phyloP scores from a whole-genome alignment of 768 basidiomycete species.

The Crassisporium funariophilum region DNA sequence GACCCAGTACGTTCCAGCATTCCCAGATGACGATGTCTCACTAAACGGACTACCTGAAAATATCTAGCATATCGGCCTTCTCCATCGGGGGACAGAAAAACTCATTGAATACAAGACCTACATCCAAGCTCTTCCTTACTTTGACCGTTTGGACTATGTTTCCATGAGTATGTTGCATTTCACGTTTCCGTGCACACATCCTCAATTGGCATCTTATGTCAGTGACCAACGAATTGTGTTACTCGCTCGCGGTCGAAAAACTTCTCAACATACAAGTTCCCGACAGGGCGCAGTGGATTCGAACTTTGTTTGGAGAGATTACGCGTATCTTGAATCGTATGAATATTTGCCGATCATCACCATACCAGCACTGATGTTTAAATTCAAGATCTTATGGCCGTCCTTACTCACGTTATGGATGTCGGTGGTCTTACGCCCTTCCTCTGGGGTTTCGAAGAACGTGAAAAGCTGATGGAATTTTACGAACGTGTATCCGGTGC shows the following conservation, averaged over 20 bases:
- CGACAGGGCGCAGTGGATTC: constrained; percentile 97
- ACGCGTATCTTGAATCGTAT: constrained; percentile 92
- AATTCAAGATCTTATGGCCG: constrained; percentile 88
- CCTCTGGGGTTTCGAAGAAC: constrained; percentile 99
- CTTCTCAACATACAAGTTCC: constrained; percentile 96
- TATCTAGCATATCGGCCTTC: constrained; percentile 84
- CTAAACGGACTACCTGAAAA: constrained; percentile 6
- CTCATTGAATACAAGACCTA: constrained; percentile 99
- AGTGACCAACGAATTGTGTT: constrained; percentile 99
- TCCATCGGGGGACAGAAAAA: constrained; percentile 98
- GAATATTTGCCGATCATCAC: constrained; percentile 22
- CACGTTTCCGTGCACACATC: not conserved
- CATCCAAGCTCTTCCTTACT: constrained; percentile 96
- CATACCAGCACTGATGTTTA: constrained; percentile 4
- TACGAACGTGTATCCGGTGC: constrained; percentile 99
- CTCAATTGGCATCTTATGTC: constrained; percentile 1
- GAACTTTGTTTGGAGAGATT: constrained; percentile 95
- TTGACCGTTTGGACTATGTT: constrained; percentile 98
- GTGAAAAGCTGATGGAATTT: constrained; percentile 99
- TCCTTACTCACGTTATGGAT: constrained; percentile 95
- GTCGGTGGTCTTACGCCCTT: constrained; percentile 98
- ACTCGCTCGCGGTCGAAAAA: constrained; percentile 97
- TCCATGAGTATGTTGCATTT: constrained; percentile 83
- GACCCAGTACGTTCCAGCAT: constrained; percentile 63
- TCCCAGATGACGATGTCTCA: not conserved